Evolutionary conservation across 768 basidiomycete genomes (phyloP).

Genomic region (Amanita pallidorosea): DNA sequence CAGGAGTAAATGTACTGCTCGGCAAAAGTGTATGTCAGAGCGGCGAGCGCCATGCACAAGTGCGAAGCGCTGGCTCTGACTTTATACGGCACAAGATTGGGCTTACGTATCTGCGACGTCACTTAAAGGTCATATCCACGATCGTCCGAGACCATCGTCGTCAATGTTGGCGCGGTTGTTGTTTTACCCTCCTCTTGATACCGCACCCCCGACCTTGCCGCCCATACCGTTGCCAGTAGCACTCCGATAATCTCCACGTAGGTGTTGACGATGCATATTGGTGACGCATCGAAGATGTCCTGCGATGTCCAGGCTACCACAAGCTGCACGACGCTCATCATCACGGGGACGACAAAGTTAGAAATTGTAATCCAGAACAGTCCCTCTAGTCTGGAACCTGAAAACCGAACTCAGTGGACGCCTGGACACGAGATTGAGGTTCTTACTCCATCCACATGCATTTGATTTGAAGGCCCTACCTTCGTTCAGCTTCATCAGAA

Average conservation of each 20-base stretch:
- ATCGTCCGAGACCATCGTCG: background rate
- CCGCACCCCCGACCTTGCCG: constrained; percentile 6
- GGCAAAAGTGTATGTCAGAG: constrained; percentile 12
- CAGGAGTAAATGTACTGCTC: constrained; percentile 15
- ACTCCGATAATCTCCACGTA: constrained; percentile 20
- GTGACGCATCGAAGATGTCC: constrained; percentile 8
- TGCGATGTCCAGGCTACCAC: constrained; percentile 5
- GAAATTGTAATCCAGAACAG: constrained; percentile 18
- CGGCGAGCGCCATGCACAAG: constrained; percentile 14
- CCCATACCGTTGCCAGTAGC: constrained; percentile 17
- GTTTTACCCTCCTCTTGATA: constrained; percentile 7
- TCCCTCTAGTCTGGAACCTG: constrained; percentile 8
- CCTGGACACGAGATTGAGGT: background rate
- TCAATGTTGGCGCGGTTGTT: background rate
- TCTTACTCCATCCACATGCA: background rate
- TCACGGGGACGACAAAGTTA: constrained; percentile 18
- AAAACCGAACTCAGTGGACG: background rate
- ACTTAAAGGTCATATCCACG: background rate
- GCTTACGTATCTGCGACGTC: background rate
- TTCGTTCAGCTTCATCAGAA: constrained; percentile 11
- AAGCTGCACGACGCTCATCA: constrained; percentile 15
- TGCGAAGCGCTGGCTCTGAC: background rate
- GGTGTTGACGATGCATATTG: constrained; percentile 10
- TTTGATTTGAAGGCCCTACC: background rate
- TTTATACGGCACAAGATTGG: background rate